Base-by-base conservation (phyloP, 331 rosid species). In the Cydonia oblonga region DNA sequence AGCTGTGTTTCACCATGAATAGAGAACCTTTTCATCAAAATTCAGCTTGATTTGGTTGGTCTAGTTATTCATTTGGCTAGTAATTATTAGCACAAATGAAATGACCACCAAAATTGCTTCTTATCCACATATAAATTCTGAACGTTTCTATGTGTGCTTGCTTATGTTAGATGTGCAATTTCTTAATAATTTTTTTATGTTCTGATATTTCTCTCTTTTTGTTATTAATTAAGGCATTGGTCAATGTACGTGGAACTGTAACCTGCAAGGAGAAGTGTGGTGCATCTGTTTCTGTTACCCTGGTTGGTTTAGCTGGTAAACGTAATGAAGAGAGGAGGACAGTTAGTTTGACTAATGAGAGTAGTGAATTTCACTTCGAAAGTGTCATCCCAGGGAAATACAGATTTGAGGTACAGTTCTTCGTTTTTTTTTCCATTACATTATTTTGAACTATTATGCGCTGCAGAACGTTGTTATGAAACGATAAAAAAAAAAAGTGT, bases 351-450 rank as follows among this genome's bases (percentile, higher is more conserved):
- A 85, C 86, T 26, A 60, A 88, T 35, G 84, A 81, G 72, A 89
- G 88, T 75, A 67, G 76, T 70, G 88, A 85, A 75, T 93, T 88
- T 79, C 74, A 68, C 79, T 87, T 93, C 82, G 73, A 86, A 42
- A 82, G 85, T 44, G 81, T 91, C 78, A 59, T 93, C 76, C 97
- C 98, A 72, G 98, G 97, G 84, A 88, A 93, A 74, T 89, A 91
- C 90, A 86, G 85, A 78, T 80, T 91, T 29, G 96, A 89, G 97
- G 98, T 93, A 79, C 76, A 35, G 44, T 72, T 63, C 53, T 72
- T 42, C 28, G 33, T 18, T 51, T 71, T 25, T 82, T 30, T 59
- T n/a, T n/a, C 56, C 33, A 73, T 44, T 75, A 68, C 64, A 22
- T 71, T 42, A 57, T 42, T 59, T 73, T 69, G 74, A 57, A 60